phyloP scores from a whole-genome alignment of 2,329 filamentous ascomycete genomes.

The Colletotrichum zoysiae region DNA sequence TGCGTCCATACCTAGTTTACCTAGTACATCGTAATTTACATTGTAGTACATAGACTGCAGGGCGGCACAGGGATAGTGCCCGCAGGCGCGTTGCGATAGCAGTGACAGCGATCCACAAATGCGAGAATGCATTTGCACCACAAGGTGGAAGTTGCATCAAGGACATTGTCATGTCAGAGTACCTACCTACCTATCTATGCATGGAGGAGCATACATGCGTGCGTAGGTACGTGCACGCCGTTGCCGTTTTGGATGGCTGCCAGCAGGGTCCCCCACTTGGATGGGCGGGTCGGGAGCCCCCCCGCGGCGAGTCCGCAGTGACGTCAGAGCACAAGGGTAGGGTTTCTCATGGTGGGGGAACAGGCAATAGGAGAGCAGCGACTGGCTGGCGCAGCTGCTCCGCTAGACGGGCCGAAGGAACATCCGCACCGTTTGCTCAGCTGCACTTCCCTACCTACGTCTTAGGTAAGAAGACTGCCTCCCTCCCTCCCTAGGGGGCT shows the following conservation, averaged over 20 bases:
- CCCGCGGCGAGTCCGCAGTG: slow-evolving; percentile 29
- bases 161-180: background rate
- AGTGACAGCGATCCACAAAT: slow-evolving; percentile 25
- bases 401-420: slow-evolving; percentile 32
- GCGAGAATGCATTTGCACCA: slow-evolving; percentile 33
- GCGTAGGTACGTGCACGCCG: background rate
- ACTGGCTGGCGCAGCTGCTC: slow-evolving; percentile 7
- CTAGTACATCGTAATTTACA: too few relatives aligned
- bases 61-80: slow-evolving; percentile 21
- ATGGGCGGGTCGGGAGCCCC: background rate
- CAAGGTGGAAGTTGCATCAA: slow-evolving; percentile 18
- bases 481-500: background rate
- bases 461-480: slow-evolving; percentile 14
- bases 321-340: slow-evolving; percentile 13
- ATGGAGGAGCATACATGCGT: background rate
- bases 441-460: background rate
- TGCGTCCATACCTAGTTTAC: background rate
- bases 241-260: slow-evolving; percentile 10
- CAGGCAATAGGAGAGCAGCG: background rate
- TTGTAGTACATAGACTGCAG: background rate
- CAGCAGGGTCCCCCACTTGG: slow-evolving; percentile 11
- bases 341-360: too few relatives aligned
- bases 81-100: slow-evolving; percentile 12
- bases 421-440: background rate
- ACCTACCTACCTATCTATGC: too few relatives aligned